Evolutionary conservation across 805 yeast species (phyloP), one percentile per base, ranked within the genome.

Genomic region (Candida odintsovae): DNA sequence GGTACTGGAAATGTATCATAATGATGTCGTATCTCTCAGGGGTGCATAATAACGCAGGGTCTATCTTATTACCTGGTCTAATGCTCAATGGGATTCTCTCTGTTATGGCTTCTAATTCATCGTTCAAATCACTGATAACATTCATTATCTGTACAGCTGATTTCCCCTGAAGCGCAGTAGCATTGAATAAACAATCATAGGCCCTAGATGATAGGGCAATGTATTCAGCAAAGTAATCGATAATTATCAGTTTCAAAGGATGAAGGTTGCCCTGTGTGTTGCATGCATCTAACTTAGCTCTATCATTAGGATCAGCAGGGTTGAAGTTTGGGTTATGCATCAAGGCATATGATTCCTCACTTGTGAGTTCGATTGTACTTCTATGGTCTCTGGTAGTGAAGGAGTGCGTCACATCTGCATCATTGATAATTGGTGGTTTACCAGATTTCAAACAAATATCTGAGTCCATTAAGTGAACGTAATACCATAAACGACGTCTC

Each of bases 401-500:
- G 7, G 20, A 26, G 37, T 46, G 47, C 3, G 60, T 55, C 1
- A 57, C 59, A 53, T 77, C 80, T 9, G 50, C 50, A 42, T 64
- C 68, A 51, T 67, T 66, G 33, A 78, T 63, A 29, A 71, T 54
- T 0, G 82, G 75, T 2, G 82, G 73, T 43, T 71, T 71, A 1
- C 84, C 83, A 40, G 69, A 56, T 44, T 72, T 70, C 46, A 74
- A 57, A 42, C 77, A 67, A 15, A 64, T 47, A 16, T 71, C 75
- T 39, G 68, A 66, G 52, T 81, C 86, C 15, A 67, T 46, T n/a
- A 64, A 49, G 52, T 70, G 76, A 41, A 80, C 70, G 15, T 64
- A 51, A 70, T 78, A 72, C 78, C 82, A 82, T 20, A 81, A 45
- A 11, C 61, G 50, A 21, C 74, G 58, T 20, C 78, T 67, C 4